These are phyloP conservation scores for Saccharomycopsis sp. DNA, from an alignment of 805 yeast genomes.

Conservation along the genomic window DNA sequence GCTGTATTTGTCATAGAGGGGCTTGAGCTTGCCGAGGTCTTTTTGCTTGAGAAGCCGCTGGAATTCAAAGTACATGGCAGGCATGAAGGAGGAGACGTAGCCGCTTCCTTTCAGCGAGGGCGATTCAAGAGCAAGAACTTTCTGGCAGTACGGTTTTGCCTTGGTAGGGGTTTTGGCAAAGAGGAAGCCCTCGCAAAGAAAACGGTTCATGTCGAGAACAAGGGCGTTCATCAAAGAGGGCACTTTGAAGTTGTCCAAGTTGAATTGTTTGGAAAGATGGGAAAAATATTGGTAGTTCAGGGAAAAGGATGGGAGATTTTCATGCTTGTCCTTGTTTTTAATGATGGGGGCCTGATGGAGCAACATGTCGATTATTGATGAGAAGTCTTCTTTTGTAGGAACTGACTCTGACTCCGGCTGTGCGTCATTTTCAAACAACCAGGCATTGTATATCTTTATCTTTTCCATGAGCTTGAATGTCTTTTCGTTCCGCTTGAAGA, in stretches of 20 bases:
- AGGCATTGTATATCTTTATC: slow-evolving; percentile 35
- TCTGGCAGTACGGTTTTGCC: slow-evolving; percentile 13
- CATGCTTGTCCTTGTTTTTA: too few species aligned
- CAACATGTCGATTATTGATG: too few species aligned
- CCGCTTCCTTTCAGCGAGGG: not conserved
- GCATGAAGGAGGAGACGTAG: slow-evolving; percentile 12
- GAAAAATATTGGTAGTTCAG: slow-evolving; percentile 23
- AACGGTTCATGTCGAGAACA: slow-evolving; percentile 10
- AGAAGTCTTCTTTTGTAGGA: too few species aligned
- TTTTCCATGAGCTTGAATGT: slow-evolving; percentile 34
- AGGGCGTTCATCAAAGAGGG: slow-evolving; percentile 12
- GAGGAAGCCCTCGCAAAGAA: slow-evolving; percentile 15
- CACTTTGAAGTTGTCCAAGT: slow-evolving; percentile 1
- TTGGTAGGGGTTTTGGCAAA: slow-evolving; percentile 4
- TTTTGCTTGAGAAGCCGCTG: slow-evolving; percentile 12
- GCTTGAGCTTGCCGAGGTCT: slow-evolving; percentile 7
- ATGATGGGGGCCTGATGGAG: too few species aligned
- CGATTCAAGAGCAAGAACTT: slow-evolving; percentile 6
- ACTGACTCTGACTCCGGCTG: too few species aligned
- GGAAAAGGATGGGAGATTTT: too few species aligned
- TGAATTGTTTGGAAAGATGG: slow-evolving; percentile 9
- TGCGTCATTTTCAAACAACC: slow-evolving; percentile 27
- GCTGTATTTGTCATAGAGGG: slow-evolving; percentile 13
- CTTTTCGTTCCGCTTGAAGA: slow-evolving; percentile 28
- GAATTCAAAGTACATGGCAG: slow-evolving; percentile 13